Evolutionary conservation across 2,329 filamentous ascomycete genomes (phyloP).

Genomic region (Madurella fahalii): DNA sequence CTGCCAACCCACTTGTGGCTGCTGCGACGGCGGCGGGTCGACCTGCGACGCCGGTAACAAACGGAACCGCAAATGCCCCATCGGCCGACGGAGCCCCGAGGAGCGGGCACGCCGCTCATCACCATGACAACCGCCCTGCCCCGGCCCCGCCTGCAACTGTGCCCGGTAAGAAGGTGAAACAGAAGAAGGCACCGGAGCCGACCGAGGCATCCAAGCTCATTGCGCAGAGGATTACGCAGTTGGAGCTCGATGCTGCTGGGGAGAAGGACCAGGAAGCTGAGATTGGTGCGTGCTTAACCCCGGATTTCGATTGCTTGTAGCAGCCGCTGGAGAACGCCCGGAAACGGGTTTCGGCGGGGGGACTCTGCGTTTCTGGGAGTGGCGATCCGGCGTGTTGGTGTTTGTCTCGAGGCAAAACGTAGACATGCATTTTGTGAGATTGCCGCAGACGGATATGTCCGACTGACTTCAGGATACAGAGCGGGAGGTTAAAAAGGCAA

Average conservation of each 20-base stretch:
- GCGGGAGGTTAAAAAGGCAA: slow-evolving; percentile 90
- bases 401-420: neutral
- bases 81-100: slow-evolving; percentile 30
- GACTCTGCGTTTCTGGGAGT: neutral
- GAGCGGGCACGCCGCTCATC: slow-evolving; percentile 33
- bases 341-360: neutral
- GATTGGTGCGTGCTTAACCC: slow-evolving; percentile 60
- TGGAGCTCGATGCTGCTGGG: slow-evolving; percentile 87
- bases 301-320: neutral
- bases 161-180: slow-evolving; percentile 72
- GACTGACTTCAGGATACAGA: slow-evolving; percentile 52
- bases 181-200: slow-evolving; percentile 78
- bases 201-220: slow-evolving; percentile 89
- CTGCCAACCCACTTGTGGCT: slow-evolving; percentile 33
- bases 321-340: too few relatives aligned
- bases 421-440: neutral
- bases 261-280: slow-evolving; percentile 95
- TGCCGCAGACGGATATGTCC: neutral
- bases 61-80: slow-evolving; percentile 27
- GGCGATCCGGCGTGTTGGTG: neutral
- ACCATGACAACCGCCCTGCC: slow-evolving; percentile 40
- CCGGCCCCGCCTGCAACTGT: slow-evolving; percentile 42
- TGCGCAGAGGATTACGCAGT: slow-evolving; percentile 87
- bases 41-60: slow-evolving; percentile 30
- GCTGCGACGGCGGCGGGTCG: slow-evolving; percentile 32